Percentiles rank a stretch among this genome's conserved stretches.
These are phyloP conservation scores for Castanea sativa DNA, from an alignment of 306 rosid species.

Conservation along the genomic window DNA sequence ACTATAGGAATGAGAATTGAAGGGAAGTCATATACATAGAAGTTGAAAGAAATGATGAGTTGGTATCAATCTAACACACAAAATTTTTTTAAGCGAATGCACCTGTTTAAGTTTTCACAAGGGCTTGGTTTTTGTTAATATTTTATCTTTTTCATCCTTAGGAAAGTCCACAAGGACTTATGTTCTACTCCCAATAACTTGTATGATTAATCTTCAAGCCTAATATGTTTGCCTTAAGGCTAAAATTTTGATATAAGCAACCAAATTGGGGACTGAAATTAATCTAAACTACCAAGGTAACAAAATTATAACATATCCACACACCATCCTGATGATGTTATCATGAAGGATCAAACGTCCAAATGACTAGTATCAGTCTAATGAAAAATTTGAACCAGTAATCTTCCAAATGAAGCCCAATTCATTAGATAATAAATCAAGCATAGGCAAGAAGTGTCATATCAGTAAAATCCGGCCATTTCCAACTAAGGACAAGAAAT, in stretches of 20 bases:
- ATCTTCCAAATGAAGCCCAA: not conserved
- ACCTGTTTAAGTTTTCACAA: not conserved
- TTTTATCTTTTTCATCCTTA: not conserved
- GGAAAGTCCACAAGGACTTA: not conserved
- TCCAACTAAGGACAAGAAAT: not conserved
- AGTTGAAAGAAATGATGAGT: too few relatives aligned
- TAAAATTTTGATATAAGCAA: not conserved
- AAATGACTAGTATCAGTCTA: not conserved
- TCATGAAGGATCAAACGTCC: not conserved
- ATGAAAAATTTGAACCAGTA: not conserved
- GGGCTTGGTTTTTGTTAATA: not conserved
- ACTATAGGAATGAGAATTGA: not conserved
- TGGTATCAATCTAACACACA: not conserved
- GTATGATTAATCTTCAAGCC: not conserved
- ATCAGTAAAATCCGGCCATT: not conserved
- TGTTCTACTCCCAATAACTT: not conserved
- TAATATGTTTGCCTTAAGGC: not conserved
- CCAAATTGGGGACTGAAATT: not conserved
- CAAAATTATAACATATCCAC: not conserved
- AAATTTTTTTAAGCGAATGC: not conserved
- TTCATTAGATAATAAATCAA: not conserved
- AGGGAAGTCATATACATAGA: not conserved
- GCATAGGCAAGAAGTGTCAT: not conserved
- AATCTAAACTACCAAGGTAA: not conserved
- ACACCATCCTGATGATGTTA: not conserved